Conservation (phyloP, 441 rosid species). For the Euphorbia neoarborescens region DNA sequence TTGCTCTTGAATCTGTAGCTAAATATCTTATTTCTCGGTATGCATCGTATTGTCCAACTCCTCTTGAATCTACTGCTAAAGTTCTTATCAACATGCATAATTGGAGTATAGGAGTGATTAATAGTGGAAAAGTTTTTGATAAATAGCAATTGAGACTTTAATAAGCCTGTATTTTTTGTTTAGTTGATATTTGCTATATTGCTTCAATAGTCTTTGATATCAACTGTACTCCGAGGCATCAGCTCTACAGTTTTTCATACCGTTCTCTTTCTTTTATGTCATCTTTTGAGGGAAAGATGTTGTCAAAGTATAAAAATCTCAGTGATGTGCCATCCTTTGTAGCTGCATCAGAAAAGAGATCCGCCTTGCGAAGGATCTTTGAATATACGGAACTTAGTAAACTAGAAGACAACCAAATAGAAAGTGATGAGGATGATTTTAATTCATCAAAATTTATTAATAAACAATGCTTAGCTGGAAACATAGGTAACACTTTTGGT, state of each 20-base stretch:
- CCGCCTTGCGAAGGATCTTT: constrained; percentile 50
- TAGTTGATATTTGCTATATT: constrained; percentile 61
- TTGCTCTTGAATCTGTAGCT: constrained; percentile 68
- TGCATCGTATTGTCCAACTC: constrained; percentile 66
- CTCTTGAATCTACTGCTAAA: constrained; percentile 67
- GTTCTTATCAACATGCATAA: constrained; percentile 58
- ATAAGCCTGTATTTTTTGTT: constrained; percentile 75
- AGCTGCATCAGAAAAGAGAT: constrained; percentile 36
- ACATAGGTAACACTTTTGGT: constrained; percentile 28
- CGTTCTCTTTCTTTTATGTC: constrained; percentile 59
- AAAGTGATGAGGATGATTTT: constrained; percentile 55
- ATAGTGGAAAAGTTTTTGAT: constrained; percentile 57
- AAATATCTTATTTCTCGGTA: constrained; percentile 81
- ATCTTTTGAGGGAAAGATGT: constrained; percentile 46
- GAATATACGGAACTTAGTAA: constrained; percentile 38
- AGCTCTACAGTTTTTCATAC: constrained; percentile 60
- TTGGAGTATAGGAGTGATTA: constrained; percentile 42
- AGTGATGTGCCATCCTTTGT: constrained; percentile 40
- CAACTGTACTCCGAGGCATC: constrained; percentile 49
- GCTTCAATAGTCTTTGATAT: constrained; percentile 48
- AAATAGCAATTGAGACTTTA: constrained; percentile 66
- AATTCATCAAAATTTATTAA: constrained; percentile 29
- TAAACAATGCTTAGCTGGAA: constrained; percentile 27
- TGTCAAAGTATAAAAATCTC: constrained; percentile 50
- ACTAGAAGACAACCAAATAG: constrained; percentile 42